A percentile compares a stretch with the other conserved stretches of the same genome.
Evolutionary conservation across 768 basidiomycete genomes (phyloP).

Genomic region (Boletus tomentosulus): DNA sequence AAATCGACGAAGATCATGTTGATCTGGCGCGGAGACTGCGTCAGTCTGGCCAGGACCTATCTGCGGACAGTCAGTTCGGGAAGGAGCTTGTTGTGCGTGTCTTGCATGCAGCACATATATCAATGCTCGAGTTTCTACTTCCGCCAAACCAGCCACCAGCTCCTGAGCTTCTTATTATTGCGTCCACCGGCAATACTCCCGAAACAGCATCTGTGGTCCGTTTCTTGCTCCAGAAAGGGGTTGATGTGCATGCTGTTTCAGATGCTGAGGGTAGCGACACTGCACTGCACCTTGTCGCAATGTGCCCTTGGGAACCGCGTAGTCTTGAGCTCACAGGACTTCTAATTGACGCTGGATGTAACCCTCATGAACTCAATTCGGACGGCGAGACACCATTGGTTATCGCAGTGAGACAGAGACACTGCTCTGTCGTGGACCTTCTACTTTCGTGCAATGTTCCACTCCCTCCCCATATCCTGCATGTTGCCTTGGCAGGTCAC

Average conservation of each 20-base stretch:
- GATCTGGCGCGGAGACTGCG: not conserved
- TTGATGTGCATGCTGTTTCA: not conserved
- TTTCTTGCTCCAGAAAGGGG: conserved; percentile 3
- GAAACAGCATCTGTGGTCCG: not conserved
- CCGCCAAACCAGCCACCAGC: not conserved
- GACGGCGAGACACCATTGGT: not conserved
- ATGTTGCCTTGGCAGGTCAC: not conserved
- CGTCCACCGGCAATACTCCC: not conserved
- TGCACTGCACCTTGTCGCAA: not conserved
- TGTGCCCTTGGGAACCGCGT: conserved; percentile 1
- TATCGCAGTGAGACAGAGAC: not conserved
- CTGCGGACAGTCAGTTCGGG: not conserved
- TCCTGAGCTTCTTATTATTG: not conserved
- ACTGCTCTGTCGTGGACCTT: not conserved
- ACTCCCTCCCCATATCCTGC: not conserved
- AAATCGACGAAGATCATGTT: not conserved
- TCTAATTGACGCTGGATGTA: conserved; percentile 4
- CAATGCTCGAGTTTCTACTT: conserved; percentile 1
- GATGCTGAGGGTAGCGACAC: not conserved
- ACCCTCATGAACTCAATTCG: not conserved
- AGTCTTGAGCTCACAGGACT: not conserved
- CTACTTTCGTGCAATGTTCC: not conserved
- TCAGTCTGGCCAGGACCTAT: not conserved
- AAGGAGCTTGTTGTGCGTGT: not conserved
- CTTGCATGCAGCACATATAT: not conserved